These are phyloP conservation scores for Trypanosoma melophagium DNA, from an alignment of 208 protist species.

Conservation along the genomic window DNA sequence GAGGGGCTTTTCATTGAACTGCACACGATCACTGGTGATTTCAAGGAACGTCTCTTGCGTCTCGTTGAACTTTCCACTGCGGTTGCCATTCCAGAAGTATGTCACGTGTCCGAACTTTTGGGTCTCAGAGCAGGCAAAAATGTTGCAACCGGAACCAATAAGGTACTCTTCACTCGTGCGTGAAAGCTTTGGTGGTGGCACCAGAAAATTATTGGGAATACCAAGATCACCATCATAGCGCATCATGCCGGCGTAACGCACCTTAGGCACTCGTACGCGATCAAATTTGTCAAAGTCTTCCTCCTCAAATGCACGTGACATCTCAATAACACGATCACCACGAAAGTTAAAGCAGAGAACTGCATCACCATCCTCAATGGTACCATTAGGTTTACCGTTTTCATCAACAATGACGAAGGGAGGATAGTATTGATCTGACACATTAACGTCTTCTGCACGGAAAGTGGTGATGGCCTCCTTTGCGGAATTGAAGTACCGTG, in stretches of 20 bases:
- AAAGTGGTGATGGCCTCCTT: constrained; percentile 90
- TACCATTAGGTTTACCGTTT: constrained; percentile 79
- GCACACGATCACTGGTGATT: constrained; percentile 88
- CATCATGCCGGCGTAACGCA: constrained; percentile 94
- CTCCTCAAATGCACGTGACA: constrained; percentile 93
- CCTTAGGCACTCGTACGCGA: constrained; percentile 87
- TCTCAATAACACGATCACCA: constrained; percentile 94
- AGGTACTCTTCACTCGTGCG: constrained; percentile 91
- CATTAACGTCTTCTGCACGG: constrained; percentile 72
- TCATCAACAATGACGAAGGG: constrained; percentile 86
- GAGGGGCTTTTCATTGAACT: constrained; percentile 93
- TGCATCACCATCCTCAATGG: constrained; percentile 93
- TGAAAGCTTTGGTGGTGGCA: constrained; percentile 88
- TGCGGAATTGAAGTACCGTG: constrained; percentile 76
- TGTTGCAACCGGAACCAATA: constrained; percentile 71
- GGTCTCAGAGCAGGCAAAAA: constrained; percentile 94
- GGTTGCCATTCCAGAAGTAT: constrained; percentile 97
- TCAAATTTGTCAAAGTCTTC: constrained; percentile 92
- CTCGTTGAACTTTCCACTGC: constrained; percentile 89
- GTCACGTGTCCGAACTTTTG: constrained; percentile 97
- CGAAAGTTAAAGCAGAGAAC: constrained; percentile 96
- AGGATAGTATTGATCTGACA: constrained; percentile 94
- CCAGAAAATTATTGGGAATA: constrained; percentile 94
- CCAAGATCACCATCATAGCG: constrained; percentile 95
- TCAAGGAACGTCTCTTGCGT: constrained; percentile 90